Evolutionary conservation across 805 yeast species (phyloP).

Genomic region (Wickerhamiella dianesei): DNA sequence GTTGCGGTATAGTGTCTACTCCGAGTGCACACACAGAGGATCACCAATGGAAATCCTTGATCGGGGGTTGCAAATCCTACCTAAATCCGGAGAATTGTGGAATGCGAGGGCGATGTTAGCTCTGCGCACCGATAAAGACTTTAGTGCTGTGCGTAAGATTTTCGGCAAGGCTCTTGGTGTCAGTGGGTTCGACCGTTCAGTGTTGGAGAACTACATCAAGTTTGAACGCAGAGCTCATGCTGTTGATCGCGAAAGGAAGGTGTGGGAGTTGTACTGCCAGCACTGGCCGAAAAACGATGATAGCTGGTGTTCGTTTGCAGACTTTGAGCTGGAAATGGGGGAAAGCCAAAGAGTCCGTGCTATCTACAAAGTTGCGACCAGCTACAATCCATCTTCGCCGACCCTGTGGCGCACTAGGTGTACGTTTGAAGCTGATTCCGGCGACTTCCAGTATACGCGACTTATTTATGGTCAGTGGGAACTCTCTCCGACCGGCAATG

Average conservation of each 20-base stretch:
- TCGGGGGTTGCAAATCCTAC: neutral
- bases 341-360: slow-evolving; percentile 59
- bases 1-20: slow-evolving; percentile 50
- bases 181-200: slow-evolving; percentile 33
- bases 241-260: slow-evolving; percentile 62
- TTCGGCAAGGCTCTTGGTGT: slow-evolving; percentile 63
- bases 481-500: slow-evolving; percentile 19
- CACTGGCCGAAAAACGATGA: slow-evolving; percentile 29
- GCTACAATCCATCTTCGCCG: neutral
- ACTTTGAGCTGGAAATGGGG: slow-evolving; percentile 51
- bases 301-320: slow-evolving; percentile 53
- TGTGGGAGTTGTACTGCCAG: slow-evolving; percentile 58
- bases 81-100: neutral
- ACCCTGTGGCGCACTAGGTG: slow-evolving; percentile 32
- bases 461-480: slow-evolving; percentile 31
- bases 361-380: slow-evolving; percentile 41
- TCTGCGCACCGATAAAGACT: neutral
- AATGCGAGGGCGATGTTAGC: neutral
- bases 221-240: slow-evolving; percentile 59
- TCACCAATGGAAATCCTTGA: slow-evolving; percentile 30
- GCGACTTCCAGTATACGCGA: slow-evolving; percentile 45
- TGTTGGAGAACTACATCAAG: slow-evolving; percentile 51
- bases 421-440: slow-evolving; percentile 48
- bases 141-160: slow-evolving; percentile 26
- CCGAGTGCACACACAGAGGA: slow-evolving; percentile 33